These are phyloP conservation scores for Spathaspora sp. DNA, from an alignment of 1,139 yeast species.

Conservation along the genomic window DNA sequence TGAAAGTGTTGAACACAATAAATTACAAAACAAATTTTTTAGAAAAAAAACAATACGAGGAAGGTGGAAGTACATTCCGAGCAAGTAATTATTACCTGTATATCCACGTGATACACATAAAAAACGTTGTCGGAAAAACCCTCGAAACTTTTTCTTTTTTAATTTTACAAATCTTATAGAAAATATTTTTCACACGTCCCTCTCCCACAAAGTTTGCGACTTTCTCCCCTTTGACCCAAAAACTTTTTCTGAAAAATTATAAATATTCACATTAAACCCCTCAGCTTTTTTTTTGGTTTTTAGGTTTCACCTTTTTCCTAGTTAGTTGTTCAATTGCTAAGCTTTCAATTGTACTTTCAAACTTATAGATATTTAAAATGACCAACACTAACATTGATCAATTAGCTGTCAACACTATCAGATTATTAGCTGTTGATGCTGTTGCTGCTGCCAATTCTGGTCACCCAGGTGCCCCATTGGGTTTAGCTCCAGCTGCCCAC, in stretches of 20 bases:
- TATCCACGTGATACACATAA: constrained; percentile 1
- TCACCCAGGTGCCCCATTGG: constrained; percentile 99
- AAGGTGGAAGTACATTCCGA: constrained; percentile 4
- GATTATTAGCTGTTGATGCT: constrained; percentile 86
- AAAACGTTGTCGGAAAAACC: constrained; percentile 1
- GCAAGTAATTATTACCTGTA: background rate
- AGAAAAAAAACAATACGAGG: background rate
- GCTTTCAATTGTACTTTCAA: constrained; percentile 1
- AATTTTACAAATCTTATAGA: background rate
- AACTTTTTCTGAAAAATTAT: background rate
- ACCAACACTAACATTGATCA: constrained; percentile 52
- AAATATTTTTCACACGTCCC: constrained; percentile 1
- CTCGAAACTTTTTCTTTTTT: background rate
- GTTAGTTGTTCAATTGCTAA: constrained; percentile 1
- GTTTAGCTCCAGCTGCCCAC: constrained; percentile 76
- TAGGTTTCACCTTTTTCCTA: too few relatives aligned
- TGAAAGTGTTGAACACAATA: background rate
- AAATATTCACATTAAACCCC: constrained; percentile 1
- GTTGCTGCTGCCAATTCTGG: constrained; percentile 93
- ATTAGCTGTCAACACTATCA: constrained; percentile 83
- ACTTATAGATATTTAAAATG: background rate
- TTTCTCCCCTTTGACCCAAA: too few relatives aligned
- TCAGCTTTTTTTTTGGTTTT: too few relatives aligned
- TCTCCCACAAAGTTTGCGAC: too few relatives aligned
- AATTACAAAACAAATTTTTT: background rate